Conservation (phyloP, 2,329 filamentous ascomycete species). For the Penicillium sp. region DNA sequence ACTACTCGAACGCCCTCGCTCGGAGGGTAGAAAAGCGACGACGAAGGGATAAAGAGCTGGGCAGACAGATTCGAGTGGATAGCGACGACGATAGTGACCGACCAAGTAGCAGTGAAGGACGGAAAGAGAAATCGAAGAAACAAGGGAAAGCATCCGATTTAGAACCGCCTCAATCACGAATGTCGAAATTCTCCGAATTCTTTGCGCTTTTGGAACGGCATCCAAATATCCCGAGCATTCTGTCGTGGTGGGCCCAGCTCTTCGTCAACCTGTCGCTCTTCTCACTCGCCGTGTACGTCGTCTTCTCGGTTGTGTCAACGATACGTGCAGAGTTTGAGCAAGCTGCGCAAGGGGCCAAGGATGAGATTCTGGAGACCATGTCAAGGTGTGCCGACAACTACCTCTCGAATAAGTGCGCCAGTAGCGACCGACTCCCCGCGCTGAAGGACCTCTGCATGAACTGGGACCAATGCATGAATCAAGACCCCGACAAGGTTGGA, state of each 20-base stretch:
- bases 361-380: constrained; percentile 70
- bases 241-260: constrained; percentile 66
- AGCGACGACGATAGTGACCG: constrained; percentile 45
- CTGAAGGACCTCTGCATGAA: constrained; percentile 70
- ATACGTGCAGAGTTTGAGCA: constrained; percentile 73
- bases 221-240: constrained; percentile 62
- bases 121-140: constrained; percentile 29
- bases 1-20: constrained; percentile 47
- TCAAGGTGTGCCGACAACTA: constrained; percentile 71
- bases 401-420: constrained; percentile 70
- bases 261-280: constrained; percentile 52
- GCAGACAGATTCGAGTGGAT: constrained; percentile 40
- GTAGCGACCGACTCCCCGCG: constrained; percentile 66
- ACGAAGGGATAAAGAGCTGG: constrained; percentile 48
- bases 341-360: constrained; percentile 66
- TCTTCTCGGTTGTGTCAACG: constrained; percentile 67
- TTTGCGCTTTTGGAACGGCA: constrained; percentile 64
- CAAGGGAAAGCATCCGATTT: constrained; percentile 17
- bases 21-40: constrained; percentile 50
- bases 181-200: constrained; percentile 48
- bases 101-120: constrained; percentile 36
- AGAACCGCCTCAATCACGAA: constrained; percentile 27
- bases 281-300: constrained; percentile 57
- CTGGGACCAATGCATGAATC: constrained; percentile 86
- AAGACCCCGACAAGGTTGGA: constrained; percentile 74